Evolutionary conservation across 1,284 basidiomycete genomes (phyloP), one percentile per base, ranked within the genome.

Genomic region (Ceratobasidium sp.): DNA sequence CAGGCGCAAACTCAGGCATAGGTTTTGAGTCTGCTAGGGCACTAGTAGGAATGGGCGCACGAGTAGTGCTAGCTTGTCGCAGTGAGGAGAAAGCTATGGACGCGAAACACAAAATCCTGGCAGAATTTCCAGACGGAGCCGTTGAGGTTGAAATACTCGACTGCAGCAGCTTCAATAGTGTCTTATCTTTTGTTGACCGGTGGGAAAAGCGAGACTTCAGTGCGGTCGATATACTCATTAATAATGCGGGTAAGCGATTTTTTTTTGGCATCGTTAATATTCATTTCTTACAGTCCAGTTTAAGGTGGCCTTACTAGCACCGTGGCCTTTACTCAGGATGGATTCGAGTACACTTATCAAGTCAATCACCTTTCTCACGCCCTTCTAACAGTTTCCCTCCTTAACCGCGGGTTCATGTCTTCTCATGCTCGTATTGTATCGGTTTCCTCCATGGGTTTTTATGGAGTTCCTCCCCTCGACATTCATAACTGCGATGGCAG

Each of bases 51-150:
- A 48, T 61, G 45, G 73, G 75, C 26, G 75, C 75, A 28, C 62
- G 65, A 16, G 73, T 76, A 10, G 53, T 73, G 16, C 64, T 76
- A 6, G 58, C 71, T 2, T 76, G 73, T 53, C 64, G 75, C 3
- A 48, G 64, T 34, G 48, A 48, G 8, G 16, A 28, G 16, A 72
- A 57, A n/a, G 75, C 71, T 16, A n/a, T 65, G 16, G 69, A 52
- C 12, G 74, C 74, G 5, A 62, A 64, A n/a, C 53, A 50, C 21
- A 71, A 74, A 9, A 74, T 75, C 34, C 23, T 70, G 26, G 65
- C 67, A 48, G 28, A 39, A 21, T 72, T 71, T 34, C 28, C 53
- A 26, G 72, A 72, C 62, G 10, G 21, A 5, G 4, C 28, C 8
- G 71, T 73, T 18, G 71, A 60, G 34, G 41, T 74, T 41, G 64